Conservation (phyloP, 768 basidiomycete genomes). For the Termitomyces sp. region DNA sequence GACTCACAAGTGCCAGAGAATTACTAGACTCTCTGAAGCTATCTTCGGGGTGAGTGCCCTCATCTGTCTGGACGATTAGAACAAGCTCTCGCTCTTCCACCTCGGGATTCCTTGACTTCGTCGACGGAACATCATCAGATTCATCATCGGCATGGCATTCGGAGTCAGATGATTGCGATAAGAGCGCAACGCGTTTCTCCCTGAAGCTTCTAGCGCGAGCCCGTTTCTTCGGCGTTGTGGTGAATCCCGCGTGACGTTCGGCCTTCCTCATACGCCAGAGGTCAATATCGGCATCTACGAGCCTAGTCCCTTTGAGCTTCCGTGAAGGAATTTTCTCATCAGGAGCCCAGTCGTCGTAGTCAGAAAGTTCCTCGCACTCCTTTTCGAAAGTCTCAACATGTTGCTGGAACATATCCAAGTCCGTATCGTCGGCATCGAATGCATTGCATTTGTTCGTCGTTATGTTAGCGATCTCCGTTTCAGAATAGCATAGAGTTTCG, state of each 20-base stretch:
- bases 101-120: not conserved
- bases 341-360: conserved; percentile 1
- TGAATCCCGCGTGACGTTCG: not conserved
- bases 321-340: not conserved
- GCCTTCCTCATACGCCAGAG: conserved; percentile 2
- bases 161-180: not conserved
- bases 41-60: not conserved
- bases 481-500: not conserved
- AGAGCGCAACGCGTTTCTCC: not conserved
- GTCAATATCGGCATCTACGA: not conserved
- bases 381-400: not conserved
- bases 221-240: not conserved
- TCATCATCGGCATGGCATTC: not conserved
- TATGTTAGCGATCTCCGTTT: not conserved
- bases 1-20: not conserved
- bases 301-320: not conserved
- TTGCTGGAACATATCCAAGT: not conserved
- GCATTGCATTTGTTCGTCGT: no score
- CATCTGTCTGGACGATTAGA: not conserved
- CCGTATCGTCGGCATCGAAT: not conserved
- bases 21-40: no score
- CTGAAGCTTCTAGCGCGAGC: not conserved
- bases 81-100: not conserved
- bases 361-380: not conserved
- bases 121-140: not conserved